Evolutionary conservation across 2,329 filamentous ascomycete genomes (phyloP).

Genomic region (Penicillium thymicola): DNA sequence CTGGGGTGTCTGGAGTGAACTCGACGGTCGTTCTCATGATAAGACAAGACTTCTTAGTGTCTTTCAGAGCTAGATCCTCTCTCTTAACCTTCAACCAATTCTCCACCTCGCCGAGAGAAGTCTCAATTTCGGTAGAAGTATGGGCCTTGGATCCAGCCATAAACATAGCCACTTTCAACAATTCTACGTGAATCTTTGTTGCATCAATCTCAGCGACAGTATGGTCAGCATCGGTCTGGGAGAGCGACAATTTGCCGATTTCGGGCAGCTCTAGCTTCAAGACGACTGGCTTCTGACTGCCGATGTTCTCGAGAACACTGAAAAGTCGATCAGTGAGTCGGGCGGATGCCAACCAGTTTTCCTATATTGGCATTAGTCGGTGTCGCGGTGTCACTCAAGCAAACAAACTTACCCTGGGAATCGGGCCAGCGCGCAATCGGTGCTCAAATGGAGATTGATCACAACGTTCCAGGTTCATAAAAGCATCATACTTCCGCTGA

Average conservation of each 20-base stretch:
- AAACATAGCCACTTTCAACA: constrained; percentile 34
- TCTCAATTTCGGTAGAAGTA: constrained; percentile 29
- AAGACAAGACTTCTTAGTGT: constrained; percentile 19
- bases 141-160: constrained; percentile 35
- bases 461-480: constrained; percentile 41
- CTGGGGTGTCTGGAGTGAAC: constrained; percentile 23
- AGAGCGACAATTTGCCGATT: constrained; percentile 25
- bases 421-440: constrained; percentile 37
- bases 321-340: constrained; percentile 37
- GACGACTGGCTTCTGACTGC: constrained; percentile 32
- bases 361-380: constrained; percentile 29
- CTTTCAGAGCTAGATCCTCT: constrained; percentile 20
- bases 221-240: constrained; percentile 31
- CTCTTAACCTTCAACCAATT: constrained; percentile 31
- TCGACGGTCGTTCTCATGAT: constrained; percentile 26
- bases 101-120: constrained; percentile 29
- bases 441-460: constrained; percentile 37
- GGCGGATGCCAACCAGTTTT: constrained; percentile 35
- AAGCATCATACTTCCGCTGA: constrained; percentile 38
- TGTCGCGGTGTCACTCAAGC: not conserved
- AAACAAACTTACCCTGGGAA: constrained; percentile 33
- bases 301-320: constrained; percentile 31
- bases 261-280: constrained; percentile 27
- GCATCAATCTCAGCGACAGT: constrained; percentile 36
- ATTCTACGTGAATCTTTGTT: constrained; percentile 31